These are phyloP conservation scores for Schizosaccharomyces lindneri DNA, from an alignment of 805 yeast genomes.

Conservation along the genomic window DNA sequence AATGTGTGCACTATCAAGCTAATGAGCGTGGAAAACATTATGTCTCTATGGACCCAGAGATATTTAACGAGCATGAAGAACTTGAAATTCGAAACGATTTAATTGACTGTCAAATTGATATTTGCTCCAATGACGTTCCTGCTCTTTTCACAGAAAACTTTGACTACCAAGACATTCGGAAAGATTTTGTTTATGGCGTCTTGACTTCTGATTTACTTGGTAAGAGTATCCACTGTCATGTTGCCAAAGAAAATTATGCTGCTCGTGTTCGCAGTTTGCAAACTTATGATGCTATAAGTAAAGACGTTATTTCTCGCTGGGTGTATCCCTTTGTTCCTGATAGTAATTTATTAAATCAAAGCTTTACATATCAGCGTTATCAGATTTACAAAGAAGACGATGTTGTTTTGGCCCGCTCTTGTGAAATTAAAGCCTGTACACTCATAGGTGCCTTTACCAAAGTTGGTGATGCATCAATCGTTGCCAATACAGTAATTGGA, in stretches of 20 bases:
- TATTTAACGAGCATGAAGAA: constrained; percentile 46
- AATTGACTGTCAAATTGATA: constrained; percentile 89
- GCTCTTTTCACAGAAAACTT: constrained; percentile 89
- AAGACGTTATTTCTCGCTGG: constrained; percentile 78
- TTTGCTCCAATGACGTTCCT: constrained; percentile 83
- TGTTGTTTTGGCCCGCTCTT: constrained; percentile 81
- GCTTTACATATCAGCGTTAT: constrained; percentile 56
- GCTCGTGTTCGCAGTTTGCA: constrained; percentile 90
- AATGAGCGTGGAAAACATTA: constrained; percentile 13
- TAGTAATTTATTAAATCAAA: constrained; percentile 44
- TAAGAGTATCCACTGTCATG: constrained; percentile 72
- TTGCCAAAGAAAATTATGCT: constrained; percentile 59
- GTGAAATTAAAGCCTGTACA: constrained; percentile 55
- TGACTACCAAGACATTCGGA: constrained; percentile 68
- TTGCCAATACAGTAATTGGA: constrained; percentile 59
- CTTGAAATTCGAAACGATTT: constrained; percentile 70
- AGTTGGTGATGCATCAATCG: constrained; percentile 48
- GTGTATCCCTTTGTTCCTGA: constrained; percentile 81
- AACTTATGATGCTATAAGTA: constrained; percentile 75
- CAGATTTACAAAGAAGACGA: constrained; percentile 75
- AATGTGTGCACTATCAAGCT: constrained; percentile 66
- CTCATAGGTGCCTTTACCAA: constrained; percentile 56
- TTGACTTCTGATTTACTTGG: constrained; percentile 72
- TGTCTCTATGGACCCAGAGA: constrained; percentile 58
- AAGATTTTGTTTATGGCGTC: constrained; percentile 77